These are phyloP conservation scores for Nemania diffusa DNA, from an alignment of 2,329 filamentous ascomycete species.

Conservation along the genomic window DNA sequence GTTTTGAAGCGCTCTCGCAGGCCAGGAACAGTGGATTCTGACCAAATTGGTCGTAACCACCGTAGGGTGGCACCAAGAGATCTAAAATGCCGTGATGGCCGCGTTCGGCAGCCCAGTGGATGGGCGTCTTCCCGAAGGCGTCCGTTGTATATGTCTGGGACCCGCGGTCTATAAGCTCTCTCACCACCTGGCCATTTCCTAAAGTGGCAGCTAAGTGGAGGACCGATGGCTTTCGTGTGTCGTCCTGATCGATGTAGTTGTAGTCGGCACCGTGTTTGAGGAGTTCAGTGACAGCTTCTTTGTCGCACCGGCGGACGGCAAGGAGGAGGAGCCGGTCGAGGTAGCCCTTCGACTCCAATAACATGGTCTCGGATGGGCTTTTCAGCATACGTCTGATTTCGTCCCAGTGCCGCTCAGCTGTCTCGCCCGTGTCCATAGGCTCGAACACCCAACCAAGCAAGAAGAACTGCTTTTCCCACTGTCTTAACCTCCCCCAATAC, in stretches of 20 bases:
- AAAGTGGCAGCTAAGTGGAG: background rate
- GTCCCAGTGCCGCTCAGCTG: background rate
- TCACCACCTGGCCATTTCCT: background rate
- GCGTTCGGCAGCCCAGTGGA: slow-evolving; percentile 1
- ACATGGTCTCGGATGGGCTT: background rate
- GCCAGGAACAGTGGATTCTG: background rate
- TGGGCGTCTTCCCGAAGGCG: background rate
- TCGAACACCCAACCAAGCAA: background rate
- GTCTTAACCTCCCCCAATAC: background rate
- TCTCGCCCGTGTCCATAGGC: background rate
- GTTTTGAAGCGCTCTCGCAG: background rate
- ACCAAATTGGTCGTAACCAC: background rate
- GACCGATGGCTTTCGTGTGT: background rate
- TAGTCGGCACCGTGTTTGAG: background rate
- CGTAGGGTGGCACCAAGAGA: background rate
- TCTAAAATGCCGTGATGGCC: background rate
- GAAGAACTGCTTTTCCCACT: background rate
- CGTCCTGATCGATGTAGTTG: background rate
- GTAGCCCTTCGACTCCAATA: background rate
- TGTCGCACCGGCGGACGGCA: background rate
- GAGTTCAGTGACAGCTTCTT: background rate
- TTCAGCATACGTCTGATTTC: background rate
- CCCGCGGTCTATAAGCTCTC: background rate
- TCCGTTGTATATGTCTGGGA: background rate
- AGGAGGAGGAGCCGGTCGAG: background rate